A percentile compares a stretch with the other conserved stretches of the same genome.
phyloP scores from a whole-genome alignment of 495 filamentous ascomycete genomes.

The Aspergillus ellipticus region DNA sequence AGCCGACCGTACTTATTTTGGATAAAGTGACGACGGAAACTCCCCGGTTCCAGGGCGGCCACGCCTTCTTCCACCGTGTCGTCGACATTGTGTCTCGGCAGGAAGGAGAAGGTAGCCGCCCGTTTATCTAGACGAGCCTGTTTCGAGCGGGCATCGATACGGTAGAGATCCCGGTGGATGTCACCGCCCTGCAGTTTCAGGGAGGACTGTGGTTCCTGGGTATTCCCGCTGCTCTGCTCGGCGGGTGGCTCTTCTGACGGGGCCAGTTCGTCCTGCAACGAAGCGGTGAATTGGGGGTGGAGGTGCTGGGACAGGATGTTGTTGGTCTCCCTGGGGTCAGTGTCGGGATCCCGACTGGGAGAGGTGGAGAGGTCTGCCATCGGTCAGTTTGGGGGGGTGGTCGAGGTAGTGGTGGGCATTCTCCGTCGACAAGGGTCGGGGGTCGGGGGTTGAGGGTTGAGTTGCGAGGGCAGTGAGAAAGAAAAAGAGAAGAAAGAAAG shows the following conservation, averaged over 20 bases:
- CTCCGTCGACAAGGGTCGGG: too few relatives aligned
- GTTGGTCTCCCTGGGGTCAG: slow-evolving; percentile 20
- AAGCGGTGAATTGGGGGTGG: slow-evolving; percentile 36
- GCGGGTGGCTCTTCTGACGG: background rate
- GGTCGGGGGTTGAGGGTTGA: too few relatives aligned
- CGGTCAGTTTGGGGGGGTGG: background rate
- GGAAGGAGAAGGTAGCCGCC: slow-evolving; percentile 54
- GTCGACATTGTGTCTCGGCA: slow-evolving; percentile 18
- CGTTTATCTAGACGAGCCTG: slow-evolving; percentile 44
- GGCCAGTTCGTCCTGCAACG: slow-evolving; percentile 7
- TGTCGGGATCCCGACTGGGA: slow-evolving; percentile 7
- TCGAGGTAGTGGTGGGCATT: background rate
- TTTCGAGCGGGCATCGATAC: slow-evolving; percentile 46
- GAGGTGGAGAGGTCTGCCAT: slow-evolving; percentile 2
- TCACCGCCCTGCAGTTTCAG: slow-evolving; percentile 64
- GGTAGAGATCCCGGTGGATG: slow-evolving; percentile 67
- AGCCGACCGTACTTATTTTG: slow-evolving; percentile 45
- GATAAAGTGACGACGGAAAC: slow-evolving; percentile 59
- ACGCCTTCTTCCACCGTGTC: slow-evolving; percentile 48
- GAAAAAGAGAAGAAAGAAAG: background rate
- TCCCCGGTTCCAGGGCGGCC: slow-evolving; percentile 47
- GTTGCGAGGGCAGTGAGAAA: too few relatives aligned
- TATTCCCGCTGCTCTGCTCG: background rate
- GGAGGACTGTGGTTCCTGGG: slow-evolving; percentile 47
- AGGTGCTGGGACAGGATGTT: slow-evolving; percentile 38